Evolutionary conservation across 331 rosid species (phyloP).

Genomic region (Telfairia occidentalis): DNA sequence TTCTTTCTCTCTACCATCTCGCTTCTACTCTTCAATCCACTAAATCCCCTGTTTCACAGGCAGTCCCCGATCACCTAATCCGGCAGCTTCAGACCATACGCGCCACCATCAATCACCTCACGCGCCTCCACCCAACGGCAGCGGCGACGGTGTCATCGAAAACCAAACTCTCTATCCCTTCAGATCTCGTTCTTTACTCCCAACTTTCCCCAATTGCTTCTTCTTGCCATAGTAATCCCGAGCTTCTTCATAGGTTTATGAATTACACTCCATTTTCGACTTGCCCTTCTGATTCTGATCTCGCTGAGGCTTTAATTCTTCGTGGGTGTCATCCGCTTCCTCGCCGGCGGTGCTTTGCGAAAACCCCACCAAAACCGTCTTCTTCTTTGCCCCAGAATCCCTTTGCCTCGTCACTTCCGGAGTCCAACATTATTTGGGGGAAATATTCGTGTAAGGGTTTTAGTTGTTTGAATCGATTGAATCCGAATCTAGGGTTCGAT

Average conservation of each 20-base stretch:
- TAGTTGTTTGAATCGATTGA: constrained; percentile 42
- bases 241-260: constrained; percentile 73
- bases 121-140: constrained; percentile 47
- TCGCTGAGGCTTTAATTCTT: constrained; percentile 56
- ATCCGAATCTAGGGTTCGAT: constrained; percentile 57
- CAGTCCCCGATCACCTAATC: constrained; percentile 67
- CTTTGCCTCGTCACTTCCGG: constrained; percentile 49
- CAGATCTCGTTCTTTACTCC: constrained; percentile 76
- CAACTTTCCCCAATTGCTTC: constrained; percentile 71
- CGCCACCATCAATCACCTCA: constrained; percentile 90
- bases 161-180: constrained; percentile 25
- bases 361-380: constrained; percentile 51
- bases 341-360: constrained; percentile 81
- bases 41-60: constrained; percentile 27
- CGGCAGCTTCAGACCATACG: constrained; percentile 82
- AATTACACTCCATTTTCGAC: constrained; percentile 54
- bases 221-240: constrained; percentile 64
- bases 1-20: constrained; percentile 85
- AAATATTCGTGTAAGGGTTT: constrained; percentile 57
- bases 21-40: constrained; percentile 56
- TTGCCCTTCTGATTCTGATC: constrained; percentile 62
- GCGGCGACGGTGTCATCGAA: not conserved
- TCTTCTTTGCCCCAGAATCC: constrained; percentile 43
- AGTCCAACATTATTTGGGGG: constrained; percentile 47
- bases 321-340: constrained; percentile 98